Conservation (phyloP, 352 stramenopile species). For the Globisporangium yorkense region DNA sequence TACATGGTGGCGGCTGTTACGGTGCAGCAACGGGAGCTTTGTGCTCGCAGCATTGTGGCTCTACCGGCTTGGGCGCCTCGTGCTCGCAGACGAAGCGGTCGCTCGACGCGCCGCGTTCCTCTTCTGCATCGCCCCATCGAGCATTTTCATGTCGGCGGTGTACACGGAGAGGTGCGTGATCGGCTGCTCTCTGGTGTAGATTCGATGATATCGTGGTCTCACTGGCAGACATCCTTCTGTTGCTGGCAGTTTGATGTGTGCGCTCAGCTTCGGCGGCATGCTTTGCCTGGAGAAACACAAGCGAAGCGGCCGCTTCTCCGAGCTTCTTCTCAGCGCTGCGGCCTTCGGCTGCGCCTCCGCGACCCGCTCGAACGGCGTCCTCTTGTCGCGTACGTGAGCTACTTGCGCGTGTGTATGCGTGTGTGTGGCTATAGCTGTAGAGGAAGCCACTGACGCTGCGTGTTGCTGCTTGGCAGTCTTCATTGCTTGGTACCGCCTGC, state of each 20-base stretch:
- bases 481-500: slow-evolving; percentile 67
- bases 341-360: slow-evolving; percentile 60
- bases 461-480: slow-evolving; percentile 32
- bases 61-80: slow-evolving; percentile 53
- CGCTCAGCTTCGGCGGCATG: slow-evolving; percentile 75
- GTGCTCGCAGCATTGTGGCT: slow-evolving; percentile 65
- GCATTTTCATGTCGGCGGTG: slow-evolving; percentile 77
- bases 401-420: neutral
- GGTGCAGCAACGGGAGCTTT: slow-evolving; percentile 61
- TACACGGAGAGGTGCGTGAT: slow-evolving; percentile 67
- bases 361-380: slow-evolving; percentile 71
- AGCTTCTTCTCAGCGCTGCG: slow-evolving; percentile 34
- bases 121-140: slow-evolving; percentile 70
- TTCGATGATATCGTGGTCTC: too few species aligned
- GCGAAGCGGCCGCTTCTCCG: slow-evolving; percentile 13
- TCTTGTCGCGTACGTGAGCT: slow-evolving; percentile 63
- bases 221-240: neutral
- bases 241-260: slow-evolving; percentile 53
- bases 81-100: slow-evolving; percentile 46
- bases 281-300: slow-evolving; percentile 43
- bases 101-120: slow-evolving; percentile 62
- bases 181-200: too few species aligned
- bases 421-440: neutral
- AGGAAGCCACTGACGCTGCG: slow-evolving; percentile 8
- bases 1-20: neutral